phyloP scores from a whole-genome alignment of 2,329 filamentous ascomycete species.

The Ceratocystis harringtonii region DNA sequence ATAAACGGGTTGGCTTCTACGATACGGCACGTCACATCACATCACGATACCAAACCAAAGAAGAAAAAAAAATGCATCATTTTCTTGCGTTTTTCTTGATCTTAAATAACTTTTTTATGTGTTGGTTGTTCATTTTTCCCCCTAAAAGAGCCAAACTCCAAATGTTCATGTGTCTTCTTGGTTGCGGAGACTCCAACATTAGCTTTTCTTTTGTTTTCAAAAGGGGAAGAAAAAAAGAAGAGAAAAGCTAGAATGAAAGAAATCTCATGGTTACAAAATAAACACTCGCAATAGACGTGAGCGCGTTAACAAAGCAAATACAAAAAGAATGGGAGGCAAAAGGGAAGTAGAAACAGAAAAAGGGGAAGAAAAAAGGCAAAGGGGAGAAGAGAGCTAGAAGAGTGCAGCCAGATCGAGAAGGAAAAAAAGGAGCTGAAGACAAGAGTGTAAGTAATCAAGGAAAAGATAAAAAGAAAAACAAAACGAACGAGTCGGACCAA shows the following conservation, averaged over 20 bases:
- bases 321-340: constrained; percentile 5
- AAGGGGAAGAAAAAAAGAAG: not conserved
- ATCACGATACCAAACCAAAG: not conserved
- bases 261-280: constrained; percentile 20
- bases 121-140: not conserved
- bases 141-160: constrained; percentile 1
- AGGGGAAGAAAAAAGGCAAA: not conserved
- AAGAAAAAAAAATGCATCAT: not conserved
- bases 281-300: not conserved
- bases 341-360: not conserved
- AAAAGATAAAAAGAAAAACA: no score
- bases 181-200: no score
- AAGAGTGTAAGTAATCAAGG: not conserved
- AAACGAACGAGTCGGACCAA: no score
- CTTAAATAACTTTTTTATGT: constrained; percentile 15
- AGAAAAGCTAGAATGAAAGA: constrained; percentile 7
- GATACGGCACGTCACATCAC: not conserved
- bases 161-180: not conserved
- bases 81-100: constrained; percentile 4
- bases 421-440: not conserved
- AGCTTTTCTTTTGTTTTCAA: not conserved
- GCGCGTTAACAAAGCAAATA: not conserved
- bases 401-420: not conserved
- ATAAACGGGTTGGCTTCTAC: not conserved
- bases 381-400: not conserved